Conservation (phyloP, 257 asterid genomes). For the Leonotis leonurus region DNA sequence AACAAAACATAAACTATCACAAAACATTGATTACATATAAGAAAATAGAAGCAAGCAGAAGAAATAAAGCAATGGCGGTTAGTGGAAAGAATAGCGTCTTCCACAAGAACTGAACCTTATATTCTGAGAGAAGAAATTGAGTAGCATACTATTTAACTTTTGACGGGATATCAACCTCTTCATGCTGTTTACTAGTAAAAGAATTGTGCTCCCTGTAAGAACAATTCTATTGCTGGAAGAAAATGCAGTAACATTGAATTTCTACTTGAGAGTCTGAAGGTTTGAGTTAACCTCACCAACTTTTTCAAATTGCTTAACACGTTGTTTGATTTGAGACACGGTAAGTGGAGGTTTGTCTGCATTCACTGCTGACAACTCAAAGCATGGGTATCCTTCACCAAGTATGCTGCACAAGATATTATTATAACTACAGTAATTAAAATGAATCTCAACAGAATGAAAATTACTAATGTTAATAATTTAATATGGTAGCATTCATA, state of each 20-base stretch:
- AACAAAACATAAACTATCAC: neutral
- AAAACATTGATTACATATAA: neutral
- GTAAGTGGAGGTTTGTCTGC: slow-evolving; percentile 95
- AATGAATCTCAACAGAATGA: neutral
- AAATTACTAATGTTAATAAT: neutral
- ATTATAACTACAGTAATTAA: neutral
- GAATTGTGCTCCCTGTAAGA: neutral
- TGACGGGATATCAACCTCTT: neutral
- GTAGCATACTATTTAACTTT: neutral
- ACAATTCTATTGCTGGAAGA: neutral
- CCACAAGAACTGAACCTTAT: neutral
- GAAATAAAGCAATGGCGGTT: neutral
- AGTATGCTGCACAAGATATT: slow-evolving; percentile 57
- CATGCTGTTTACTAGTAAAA: neutral
- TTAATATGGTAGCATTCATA: slow-evolving; percentile 1
- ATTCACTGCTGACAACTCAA: slow-evolving; percentile 86
- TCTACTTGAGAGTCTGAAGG: slow-evolving; percentile 11
- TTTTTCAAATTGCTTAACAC: slow-evolving; percentile 70
- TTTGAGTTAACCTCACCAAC: slow-evolving; percentile 51
- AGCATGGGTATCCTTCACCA: slow-evolving; percentile 93
- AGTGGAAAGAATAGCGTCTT: neutral
- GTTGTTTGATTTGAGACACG: slow-evolving; percentile 64
- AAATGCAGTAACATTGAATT: neutral
- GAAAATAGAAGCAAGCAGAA: neutral
- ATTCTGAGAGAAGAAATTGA: neutral